Evolutionary conservation across 1,284 basidiomycete genomes (phyloP).

Genomic region (Clitocybe nebularis): DNA sequence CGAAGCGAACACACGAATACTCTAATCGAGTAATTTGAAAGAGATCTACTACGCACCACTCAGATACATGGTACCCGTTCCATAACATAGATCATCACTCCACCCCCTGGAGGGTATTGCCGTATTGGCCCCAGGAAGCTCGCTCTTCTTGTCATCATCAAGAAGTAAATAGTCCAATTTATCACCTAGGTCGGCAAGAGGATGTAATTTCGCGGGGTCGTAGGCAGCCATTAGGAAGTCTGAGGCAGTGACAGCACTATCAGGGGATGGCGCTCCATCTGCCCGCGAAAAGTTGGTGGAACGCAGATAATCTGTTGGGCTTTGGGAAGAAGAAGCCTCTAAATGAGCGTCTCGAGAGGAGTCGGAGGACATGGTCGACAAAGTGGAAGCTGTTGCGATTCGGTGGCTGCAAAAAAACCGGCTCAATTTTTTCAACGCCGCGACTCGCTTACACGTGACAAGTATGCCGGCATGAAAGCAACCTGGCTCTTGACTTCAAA

Average conservation of each 20-base stretch:
- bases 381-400: conserved; percentile 12
- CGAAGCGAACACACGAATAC: conserved; percentile 35
- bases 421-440: conserved; percentile 20
- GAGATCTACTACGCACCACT: conserved; percentile 74
- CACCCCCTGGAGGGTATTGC: conserved; percentile 93
- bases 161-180: conserved; percentile 90
- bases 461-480: too few relatives aligned
- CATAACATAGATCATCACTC: conserved; percentile 99
- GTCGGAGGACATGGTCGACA: conserved; percentile 22
- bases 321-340: conserved; percentile 37
- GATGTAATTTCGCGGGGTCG: conserved; percentile 88
- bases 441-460: too few relatives aligned
- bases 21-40: conserved; percentile 60
- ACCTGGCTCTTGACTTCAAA: too few relatives aligned
- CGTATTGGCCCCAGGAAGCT: conserved; percentile 80
- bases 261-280: conserved; percentile 35
- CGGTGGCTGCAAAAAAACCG: conserved; percentile 5
- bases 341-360: conserved; percentile 27
- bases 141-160: conserved; percentile 89
- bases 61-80: conserved; percentile 98
- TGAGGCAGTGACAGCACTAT: conserved; percentile 68
- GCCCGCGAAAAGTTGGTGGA: conserved; percentile 53
- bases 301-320: conserved; percentile 47
- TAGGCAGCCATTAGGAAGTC: conserved; percentile 82
- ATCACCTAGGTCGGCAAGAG: conserved; percentile 83